These are phyloP conservation scores for Ogataea zsoltii DNA, from an alignment of 805 yeast species.

Conservation along the genomic window DNA sequence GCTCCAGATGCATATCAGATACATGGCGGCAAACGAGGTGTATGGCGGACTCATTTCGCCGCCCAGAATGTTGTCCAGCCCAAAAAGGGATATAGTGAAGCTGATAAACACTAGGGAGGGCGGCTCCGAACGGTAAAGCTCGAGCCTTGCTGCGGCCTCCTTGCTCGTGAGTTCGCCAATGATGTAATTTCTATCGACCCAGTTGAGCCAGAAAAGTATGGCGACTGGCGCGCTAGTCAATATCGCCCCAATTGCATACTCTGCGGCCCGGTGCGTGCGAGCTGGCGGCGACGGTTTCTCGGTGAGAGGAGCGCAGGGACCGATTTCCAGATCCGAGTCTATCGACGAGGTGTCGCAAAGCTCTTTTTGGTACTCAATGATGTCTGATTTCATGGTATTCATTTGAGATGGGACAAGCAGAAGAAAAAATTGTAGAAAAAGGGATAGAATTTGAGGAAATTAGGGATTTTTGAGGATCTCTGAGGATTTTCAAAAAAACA, in stretches of 20 bases:
- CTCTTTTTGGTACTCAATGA: neutral
- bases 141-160: conserved; percentile 9
- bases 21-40: conserved; percentile 10
- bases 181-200: conserved; percentile 16
- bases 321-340: conserved; percentile 3
- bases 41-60: conserved; percentile 6
- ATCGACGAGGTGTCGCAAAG: neutral
- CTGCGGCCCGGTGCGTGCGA: conserved; percentile 2
- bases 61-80: conserved; percentile 13
- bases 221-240: conserved; percentile 10
- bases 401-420: neutral
- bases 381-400: neutral
- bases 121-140: conserved; percentile 12
- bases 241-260: conserved; percentile 6
- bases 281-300: neutral
- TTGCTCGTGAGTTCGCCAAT: conserved; percentile 8
- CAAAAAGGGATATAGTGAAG: conserved; percentile 15
- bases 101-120: conserved; percentile 13
- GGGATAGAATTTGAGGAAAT: neutral
- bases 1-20: conserved; percentile 15
- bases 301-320: neutral
- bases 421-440: neutral
- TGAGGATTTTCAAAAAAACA: no score
- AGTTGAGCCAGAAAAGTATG: conserved; percentile 12
- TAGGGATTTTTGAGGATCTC: no score